Base-by-base conservation (phyloP, 2,329 filamentous ascomycete species). In the Scedosporium minutisporum region DNA sequence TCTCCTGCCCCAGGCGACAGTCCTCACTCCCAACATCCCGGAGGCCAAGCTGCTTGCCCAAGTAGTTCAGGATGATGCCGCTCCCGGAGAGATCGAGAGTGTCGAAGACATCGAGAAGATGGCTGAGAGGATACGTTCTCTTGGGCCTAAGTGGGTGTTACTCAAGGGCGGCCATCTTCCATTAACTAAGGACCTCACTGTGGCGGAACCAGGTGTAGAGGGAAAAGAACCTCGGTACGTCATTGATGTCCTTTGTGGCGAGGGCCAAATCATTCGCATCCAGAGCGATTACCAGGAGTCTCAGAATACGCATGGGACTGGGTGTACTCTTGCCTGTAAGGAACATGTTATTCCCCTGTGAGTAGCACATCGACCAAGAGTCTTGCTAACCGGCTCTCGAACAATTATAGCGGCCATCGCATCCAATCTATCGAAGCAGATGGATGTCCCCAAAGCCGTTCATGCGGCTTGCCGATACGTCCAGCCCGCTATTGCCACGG, bases 141-240 rank as follows among this genome's bases (percentile, higher is more conserved):
- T 96, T 0, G 93, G 93, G 0, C 87, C 92, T 0, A 82, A 84
- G 66, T 92, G 88, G 77, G 89, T 97, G 33, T 81, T 97, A 9
- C 79, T 97, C 64, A 97, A 97, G 75, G 93, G 93, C 51, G 93
- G 93, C 0, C 95, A 97, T 75, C 74, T 88, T n/a, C 92, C 93
- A 1, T 82, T 97, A 66, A 86, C 81, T 4, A 80, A 78, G 59
- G 83, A 88, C 58, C 79, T 85, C 23, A 79, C 78, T 5, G 81
- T 83, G 0, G 87, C 90, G 0, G 78, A 75, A 55, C 76, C 72
- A 0, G 78, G 85, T 1, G 79, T 80, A 6, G 86, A 93, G 60
- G 60, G 60, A 21, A 83, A 78, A 59, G 77, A 85, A 27, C 60
- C 60, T 16, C 27, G 25, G 27, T 69, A 89, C 2, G 86, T 97